Base-by-base conservation (phyloP, 257 asterid genomes). In the Craterostigma plantagineum region DNA sequence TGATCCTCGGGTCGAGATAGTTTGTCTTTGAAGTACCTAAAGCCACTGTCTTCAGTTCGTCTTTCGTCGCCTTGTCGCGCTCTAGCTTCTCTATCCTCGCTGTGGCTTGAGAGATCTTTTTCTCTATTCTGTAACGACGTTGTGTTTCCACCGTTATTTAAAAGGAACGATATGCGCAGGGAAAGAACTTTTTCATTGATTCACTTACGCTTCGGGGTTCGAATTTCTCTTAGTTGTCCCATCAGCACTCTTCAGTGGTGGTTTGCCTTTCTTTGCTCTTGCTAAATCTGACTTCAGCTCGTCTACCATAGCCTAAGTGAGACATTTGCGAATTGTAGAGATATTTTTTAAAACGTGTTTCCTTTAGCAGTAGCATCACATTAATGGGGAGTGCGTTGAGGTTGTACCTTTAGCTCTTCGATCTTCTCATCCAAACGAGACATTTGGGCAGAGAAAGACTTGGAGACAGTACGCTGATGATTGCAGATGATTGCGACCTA, bases 401-500 rank as follows among this genome's bases (percentile, higher is more conserved):
- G 13, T 38, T 15, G 55, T 66, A 90, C 98, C 95, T 79, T 90
- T 15, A 70, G 56, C 57, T 83, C 98, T 8, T 76, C 81, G 51
- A 90, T 79, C 74, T 83, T 90, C 54, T 74, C 91, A 62, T 83
- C 35, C 83, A 90, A 62, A 40, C 75, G 75, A 8, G 47, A 34
- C 79, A 82, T 90, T 62, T 83, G 98, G 45, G 83, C 68, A 41
- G 70, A 59, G 63, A 82, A 95, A 50, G 91, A 46, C 74, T 90
- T 90, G 10, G 95, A 83, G 37, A 66, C 98, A 11, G 81, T 60
- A 45, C 95, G 92, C 53, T 90, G 95, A 63, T 90, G 98, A 68
- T 90, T 90, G 67, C 98, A 90, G 62, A 90, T 79, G 52, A 83
- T 74, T 50, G 98, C 98, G 66, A 90, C 98, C 98, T 90, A 60